Evolutionary conservation across 805 yeast species (phyloP), one percentile per base, ranked within the genome.

Genomic region (Yamadazyma sp.): DNA sequence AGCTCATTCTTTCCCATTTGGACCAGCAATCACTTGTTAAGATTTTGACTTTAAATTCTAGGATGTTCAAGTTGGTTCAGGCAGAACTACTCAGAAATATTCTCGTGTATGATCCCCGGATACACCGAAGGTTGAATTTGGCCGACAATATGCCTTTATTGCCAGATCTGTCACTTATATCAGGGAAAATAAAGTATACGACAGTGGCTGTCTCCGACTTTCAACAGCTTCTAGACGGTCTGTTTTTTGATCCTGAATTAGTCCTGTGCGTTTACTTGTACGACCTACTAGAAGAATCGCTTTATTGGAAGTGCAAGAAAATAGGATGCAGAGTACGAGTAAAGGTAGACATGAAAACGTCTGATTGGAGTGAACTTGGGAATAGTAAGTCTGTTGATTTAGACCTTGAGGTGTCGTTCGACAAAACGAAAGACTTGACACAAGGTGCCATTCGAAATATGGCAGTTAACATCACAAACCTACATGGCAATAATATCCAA

Each of bases 281-380:
- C 6, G 10, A 28, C 7, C 19, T 18, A 16, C 11, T 11, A 11
- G 12, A 6, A 3, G 32, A 28, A 10, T 13, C 11, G 5, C 22
- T 28, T 9, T 28, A 28, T n/a, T 18, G 19, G 22, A 11, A 28
- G 21, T 28, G 32, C 22, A 6, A n/a, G 3, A 16, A 28, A 16
- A 2, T 28, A 6, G 32, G 32, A 5, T 28, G 32, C 21, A 28
- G 13, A 17, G 32, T 28, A 18, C 32, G 32, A 16, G 10, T 28
- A 11, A 28, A 3, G 6, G 32, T 28, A n/a, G 32, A 28, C 13
- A 28, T 28, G 32, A 28, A 28, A 17, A 17, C 32, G 11, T 8
- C 14, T 6, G 12, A 28, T 17, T 28, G 21, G 21, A 28, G 21
- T 7, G 32, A 28, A 8, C 18, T 28, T 8, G 32, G 22, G 22